phyloP scores from a whole-genome alignment of 1,284 basidiomycete genomes.

The Trichosporon asahii region DNA sequence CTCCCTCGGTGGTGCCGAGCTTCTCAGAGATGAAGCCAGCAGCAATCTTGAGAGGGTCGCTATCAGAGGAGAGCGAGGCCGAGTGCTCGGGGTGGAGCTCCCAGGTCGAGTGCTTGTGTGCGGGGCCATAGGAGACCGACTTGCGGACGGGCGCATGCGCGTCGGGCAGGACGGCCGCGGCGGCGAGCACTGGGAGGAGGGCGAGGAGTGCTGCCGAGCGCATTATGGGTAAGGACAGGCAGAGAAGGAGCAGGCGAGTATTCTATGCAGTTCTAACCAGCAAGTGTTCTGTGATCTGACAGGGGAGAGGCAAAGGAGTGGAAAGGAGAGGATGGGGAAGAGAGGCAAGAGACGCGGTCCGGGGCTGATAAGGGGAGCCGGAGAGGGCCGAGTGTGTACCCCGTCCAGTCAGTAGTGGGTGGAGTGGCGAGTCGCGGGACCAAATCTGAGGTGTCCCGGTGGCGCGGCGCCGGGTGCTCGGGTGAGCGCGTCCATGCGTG shows the following conservation, averaged over 20 bases:
- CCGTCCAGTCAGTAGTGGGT: not conserved
- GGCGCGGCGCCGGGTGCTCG: not conserved
- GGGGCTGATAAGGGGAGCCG: slow-evolving; percentile 11
- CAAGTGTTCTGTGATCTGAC: not conserved
- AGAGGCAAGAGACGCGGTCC: not conserved
- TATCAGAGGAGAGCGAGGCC: slow-evolving; percentile 14
- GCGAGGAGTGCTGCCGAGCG: slow-evolving; percentile 46
- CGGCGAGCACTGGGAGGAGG: slow-evolving; percentile 48
- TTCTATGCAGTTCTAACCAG: slow-evolving; percentile 4
- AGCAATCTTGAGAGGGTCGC: slow-evolving; percentile 33
- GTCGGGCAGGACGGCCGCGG: slow-evolving; percentile 18
- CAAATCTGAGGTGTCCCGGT: not conserved
- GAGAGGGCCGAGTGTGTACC: slow-evolving; percentile 4
- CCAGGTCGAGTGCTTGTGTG: slow-evolving; percentile 68
- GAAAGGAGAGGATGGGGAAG: not conserved
- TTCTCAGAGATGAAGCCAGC: slow-evolving; percentile 33
- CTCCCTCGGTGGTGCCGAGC: slow-evolving; percentile 32
- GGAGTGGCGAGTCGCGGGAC: slow-evolving; percentile 8
- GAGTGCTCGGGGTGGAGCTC: slow-evolving; percentile 55
- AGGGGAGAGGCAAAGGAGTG: not conserved
- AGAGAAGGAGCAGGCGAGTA: slow-evolving; percentile 6
- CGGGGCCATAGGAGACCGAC: slow-evolving; percentile 74
- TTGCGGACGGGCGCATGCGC: slow-evolving; percentile 56
- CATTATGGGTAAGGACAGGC: slow-evolving; percentile 29
- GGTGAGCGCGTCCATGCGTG: not conserved